Conservation (phyloP, 371 early-diverging fungal genomes). For the Mycotypha africana region DNA sequence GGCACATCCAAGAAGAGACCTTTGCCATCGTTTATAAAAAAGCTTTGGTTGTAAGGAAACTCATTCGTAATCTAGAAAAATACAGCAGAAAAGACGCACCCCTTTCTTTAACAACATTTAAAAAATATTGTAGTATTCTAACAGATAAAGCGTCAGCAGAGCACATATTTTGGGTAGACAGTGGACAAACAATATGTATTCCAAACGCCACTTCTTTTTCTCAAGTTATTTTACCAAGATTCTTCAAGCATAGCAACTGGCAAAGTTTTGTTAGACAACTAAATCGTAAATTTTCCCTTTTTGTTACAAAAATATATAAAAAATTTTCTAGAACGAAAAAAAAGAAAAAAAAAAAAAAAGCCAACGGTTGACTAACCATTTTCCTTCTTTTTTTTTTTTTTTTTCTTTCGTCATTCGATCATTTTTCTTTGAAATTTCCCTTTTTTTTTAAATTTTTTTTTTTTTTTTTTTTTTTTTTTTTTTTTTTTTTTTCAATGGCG, state of each 20-base stretch:
- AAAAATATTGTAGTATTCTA: constrained; percentile 31
- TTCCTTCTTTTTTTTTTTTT: too few species aligned
- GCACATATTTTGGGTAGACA: constrained; percentile 53
- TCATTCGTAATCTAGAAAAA: not conserved
- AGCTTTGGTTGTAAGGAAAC: constrained; percentile 10
- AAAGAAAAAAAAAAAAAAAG: too few species aligned
- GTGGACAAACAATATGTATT: constrained; percentile 55
- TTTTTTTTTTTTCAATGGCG: too few species aligned
- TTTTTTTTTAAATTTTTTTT: not conserved
- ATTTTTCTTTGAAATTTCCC: too few species aligned
- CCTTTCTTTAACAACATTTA: not conserved
- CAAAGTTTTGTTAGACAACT: constrained; percentile 91
- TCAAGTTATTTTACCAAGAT: constrained; percentile 62
- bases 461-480: too few species aligned
- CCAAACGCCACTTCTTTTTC: constrained; percentile 49
- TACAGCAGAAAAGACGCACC: not conserved
- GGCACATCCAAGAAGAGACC: constrained; percentile 2
- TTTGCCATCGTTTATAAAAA: constrained; percentile 7
- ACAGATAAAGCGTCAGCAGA: constrained; percentile 45
- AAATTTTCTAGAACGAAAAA: too few species aligned
- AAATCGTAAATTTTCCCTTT: constrained; percentile 50
- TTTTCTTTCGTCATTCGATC: too few species aligned
- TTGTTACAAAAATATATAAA: too few species aligned
- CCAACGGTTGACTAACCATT: too few species aligned
- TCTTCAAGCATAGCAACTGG: constrained; percentile 92